Percentiles rank a stretch among this genome's conserved stretches.
Conservation (phyloP, 2,329 filamentous ascomycete species). For the Chlorencoelia australis region DNA sequence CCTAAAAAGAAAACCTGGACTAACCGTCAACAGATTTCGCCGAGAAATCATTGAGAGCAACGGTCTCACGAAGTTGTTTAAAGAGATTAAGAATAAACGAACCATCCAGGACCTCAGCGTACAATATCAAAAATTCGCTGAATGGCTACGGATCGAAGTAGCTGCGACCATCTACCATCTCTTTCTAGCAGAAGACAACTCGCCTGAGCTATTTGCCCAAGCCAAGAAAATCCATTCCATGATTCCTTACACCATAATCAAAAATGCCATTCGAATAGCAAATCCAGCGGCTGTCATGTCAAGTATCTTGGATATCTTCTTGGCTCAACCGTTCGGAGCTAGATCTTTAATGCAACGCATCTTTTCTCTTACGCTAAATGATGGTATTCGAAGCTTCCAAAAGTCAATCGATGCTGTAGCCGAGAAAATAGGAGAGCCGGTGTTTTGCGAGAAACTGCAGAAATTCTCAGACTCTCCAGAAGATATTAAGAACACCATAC, state of each 20-base stretch:
- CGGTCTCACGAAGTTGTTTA: constrained; percentile 83
- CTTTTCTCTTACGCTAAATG: constrained; percentile 81
- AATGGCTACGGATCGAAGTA: constrained; percentile 95
- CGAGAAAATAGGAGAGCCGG: constrained; percentile 68
- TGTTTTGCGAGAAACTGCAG: constrained; percentile 73
- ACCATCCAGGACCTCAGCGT: constrained; percentile 81
- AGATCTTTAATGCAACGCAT: constrained; percentile 89
- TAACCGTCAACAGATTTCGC: constrained; percentile 42
- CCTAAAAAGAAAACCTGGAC: neutral
- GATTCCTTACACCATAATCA: constrained; percentile 84
- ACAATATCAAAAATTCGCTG: constrained; percentile 95
- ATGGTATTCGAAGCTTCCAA: constrained; percentile 81
- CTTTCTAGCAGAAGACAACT: constrained; percentile 96
- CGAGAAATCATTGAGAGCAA: constrained; percentile 61
- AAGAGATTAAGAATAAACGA: constrained; percentile 84
- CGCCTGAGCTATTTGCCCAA: constrained; percentile 89
- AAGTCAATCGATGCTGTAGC: constrained; percentile 72
- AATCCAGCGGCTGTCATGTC: constrained; percentile 97
- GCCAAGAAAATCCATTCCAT: constrained; percentile 89
- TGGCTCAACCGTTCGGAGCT: constrained; percentile 87
- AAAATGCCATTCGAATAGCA: constrained; percentile 93
- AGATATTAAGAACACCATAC: constrained; percentile 61
- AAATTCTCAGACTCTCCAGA: constrained; percentile 69
- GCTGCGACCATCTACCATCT: constrained; percentile 94
- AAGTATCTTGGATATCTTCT: constrained; percentile 86